Base-by-base conservation (phyloP, 768 basidiomycete genomes). In the Coprinopsis sp. region DNA sequence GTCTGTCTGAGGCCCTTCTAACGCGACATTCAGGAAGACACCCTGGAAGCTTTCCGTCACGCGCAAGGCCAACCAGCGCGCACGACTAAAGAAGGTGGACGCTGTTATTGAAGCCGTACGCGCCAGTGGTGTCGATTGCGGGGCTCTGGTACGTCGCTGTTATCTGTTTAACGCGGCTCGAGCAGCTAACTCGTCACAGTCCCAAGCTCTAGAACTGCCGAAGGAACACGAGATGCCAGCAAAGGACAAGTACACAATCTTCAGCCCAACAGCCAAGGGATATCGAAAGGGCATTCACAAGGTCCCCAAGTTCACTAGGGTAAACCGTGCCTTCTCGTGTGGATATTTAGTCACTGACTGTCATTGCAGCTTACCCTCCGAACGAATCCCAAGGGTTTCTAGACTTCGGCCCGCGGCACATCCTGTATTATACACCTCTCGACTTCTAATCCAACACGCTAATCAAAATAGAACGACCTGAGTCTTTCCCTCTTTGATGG, bases 251-350 rank as follows among this genome's bases (percentile, higher is more conserved):
- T 99, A 98, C 70, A 96, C 94, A 3, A 80, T 87, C 16, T 98
- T 93, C 67, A 80, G 78, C 30, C 72, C 78, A 3, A 80, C 77
- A 31, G 69, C 71, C 1, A 72, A 65, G 48, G 87, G 89, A 5
- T 99, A 95, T 65, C 73, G 95, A 34, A 97, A 97, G 58, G 88
- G 91, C 21, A 91, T 96, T 39, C 94, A 98, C 69, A 94, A 94
- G 59, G 88, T 95, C 22, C 94, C 94, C n/a, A 95, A 96, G 61
- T 97, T 86, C 81, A 96, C 94, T 40, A 77, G 91, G 66, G 93
- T 94, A 54, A 50, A 86, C 69, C 22, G 25, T 4, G 34, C 24
- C 10, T 46, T 25, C 27, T 8, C 8, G 27, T 23, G 44, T 36
- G 6, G n/a, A 11, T 27, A 11, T 39, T 18, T 11, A 11, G 27